These are phyloP conservation scores for Hypoxylon sp. DNA, from an alignment of 2,329 filamentous ascomycete genomes.

Conservation along the genomic window DNA sequence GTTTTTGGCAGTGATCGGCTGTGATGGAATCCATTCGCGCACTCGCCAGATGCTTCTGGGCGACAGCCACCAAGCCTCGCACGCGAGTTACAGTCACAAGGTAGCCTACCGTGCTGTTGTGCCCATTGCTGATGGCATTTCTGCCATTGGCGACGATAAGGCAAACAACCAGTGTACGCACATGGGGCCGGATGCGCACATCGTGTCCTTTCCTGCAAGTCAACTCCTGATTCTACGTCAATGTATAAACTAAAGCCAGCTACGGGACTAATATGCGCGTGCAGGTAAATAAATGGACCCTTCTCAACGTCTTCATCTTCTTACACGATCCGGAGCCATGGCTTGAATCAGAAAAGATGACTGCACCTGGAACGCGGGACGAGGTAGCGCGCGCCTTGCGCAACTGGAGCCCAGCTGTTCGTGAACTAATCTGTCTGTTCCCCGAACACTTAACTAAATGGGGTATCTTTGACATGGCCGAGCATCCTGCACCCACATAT, in stretches of 20 bases:
- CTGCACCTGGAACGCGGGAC: slow-evolving; percentile 53
- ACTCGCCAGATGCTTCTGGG: slow-evolving; percentile 66
- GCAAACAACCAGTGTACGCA: slow-evolving; percentile 67
- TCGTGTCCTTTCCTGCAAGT: slow-evolving; percentile 69
- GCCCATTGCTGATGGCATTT: slow-evolving; percentile 66
- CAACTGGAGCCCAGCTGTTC: slow-evolving; percentile 56
- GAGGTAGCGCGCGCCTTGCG: slow-evolving; percentile 57
- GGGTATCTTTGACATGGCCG: slow-evolving; percentile 64
- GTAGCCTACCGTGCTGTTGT: slow-evolving; percentile 72
- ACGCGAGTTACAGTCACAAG: slow-evolving; percentile 66
- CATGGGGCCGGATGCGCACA: slow-evolving; percentile 67
- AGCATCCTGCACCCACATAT: slow-evolving; percentile 61
- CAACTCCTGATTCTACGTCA: neutral
- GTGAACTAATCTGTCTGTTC: slow-evolving; percentile 58
- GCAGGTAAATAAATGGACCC: slow-evolving; percentile 59
- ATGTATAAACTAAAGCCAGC: neutral
- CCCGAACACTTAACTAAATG: slow-evolving; percentile 63
- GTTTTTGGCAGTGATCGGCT: slow-evolving; percentile 63
- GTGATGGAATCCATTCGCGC: slow-evolving; percentile 72
- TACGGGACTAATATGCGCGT: neutral
- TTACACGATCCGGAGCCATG: slow-evolving; percentile 53
- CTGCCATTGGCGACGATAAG: slow-evolving; percentile 63
- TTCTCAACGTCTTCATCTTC: slow-evolving; percentile 67
- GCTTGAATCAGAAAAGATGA: slow-evolving; percentile 34
- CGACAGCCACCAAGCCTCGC: slow-evolving; percentile 56